Percentiles rank a stretch among this genome's conserved stretches.
These are phyloP conservation scores for Sclerotinia glacialis DNA, from an alignment of 2,329 filamentous ascomycete genomes.

Conservation along the genomic window DNA sequence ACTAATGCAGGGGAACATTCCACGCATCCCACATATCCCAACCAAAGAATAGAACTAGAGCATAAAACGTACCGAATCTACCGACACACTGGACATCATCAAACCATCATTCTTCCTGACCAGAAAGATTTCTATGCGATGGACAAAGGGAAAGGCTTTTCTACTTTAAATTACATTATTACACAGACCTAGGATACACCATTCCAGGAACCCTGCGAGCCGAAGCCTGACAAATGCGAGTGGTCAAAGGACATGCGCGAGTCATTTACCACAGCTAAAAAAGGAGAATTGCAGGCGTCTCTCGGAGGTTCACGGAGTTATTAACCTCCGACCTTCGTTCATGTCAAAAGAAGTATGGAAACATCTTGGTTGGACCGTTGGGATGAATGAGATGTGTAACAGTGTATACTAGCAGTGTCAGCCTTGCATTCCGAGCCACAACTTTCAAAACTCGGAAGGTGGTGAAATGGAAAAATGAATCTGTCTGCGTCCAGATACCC, in stretches of 20 bases:
- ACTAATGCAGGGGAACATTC: neutral
- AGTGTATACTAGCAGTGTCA: too few relatives aligned
- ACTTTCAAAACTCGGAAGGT: too few relatives aligned
- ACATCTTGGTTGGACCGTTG: too few relatives aligned
- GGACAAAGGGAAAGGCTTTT: neutral
- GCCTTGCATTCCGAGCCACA: too few relatives aligned
- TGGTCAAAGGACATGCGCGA: neutral
- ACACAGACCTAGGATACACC: conserved; percentile 17
- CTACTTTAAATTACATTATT: conserved; percentile 21
- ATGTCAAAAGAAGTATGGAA: neutral
- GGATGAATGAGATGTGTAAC: too few relatives aligned
- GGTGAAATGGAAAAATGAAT: too few relatives aligned
- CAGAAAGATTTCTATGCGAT: neutral
- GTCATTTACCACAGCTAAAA: neutral
- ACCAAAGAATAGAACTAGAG: neutral
- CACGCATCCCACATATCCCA: neutral
- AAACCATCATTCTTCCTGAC: too few relatives aligned
- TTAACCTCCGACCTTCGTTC: neutral
- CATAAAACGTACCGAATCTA: neutral
- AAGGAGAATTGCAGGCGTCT: neutral
- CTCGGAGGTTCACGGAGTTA: neutral
- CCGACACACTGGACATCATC: too few relatives aligned
- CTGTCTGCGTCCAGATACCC: too few relatives aligned
- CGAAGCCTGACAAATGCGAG: neutral
- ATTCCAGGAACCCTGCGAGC: conserved; percentile 24